phyloP scores from a whole-genome alignment of 2,329 filamentous ascomycete genomes.

The Herpotrichia juniperi region DNA sequence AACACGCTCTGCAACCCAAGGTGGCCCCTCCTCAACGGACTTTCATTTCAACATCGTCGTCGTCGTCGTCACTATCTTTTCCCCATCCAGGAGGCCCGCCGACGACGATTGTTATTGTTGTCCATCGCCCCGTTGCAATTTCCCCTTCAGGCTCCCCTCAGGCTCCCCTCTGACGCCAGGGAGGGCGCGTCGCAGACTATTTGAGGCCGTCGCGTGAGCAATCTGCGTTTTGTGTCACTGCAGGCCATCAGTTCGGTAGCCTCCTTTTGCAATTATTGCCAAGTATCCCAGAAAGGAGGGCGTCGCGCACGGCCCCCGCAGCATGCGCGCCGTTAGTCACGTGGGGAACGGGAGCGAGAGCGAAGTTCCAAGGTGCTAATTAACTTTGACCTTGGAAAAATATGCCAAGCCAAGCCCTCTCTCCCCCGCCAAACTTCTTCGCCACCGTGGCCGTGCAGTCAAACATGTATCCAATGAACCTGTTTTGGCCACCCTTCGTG shows the following conservation, averaged over 20 bases:
- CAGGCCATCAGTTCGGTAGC: background rate
- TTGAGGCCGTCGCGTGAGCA: background rate
- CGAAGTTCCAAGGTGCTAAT: too few relatives aligned
- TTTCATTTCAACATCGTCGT: background rate
- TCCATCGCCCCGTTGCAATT: too few relatives aligned
- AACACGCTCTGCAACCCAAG: too few relatives aligned
- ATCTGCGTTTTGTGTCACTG: conserved; percentile 5
- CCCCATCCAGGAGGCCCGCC: background rate
- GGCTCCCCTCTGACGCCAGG: background rate
- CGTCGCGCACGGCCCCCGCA: background rate
- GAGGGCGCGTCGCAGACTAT: background rate
- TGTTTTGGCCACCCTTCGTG: conserved; percentile 10
- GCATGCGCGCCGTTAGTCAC: conserved; percentile 8
- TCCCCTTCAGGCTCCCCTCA: too few relatives aligned
- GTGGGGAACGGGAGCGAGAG: background rate
- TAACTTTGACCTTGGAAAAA: too few relatives aligned
- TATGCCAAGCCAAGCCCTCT: background rate
- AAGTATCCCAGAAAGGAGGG: background rate
- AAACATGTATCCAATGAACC: conserved; percentile 10
- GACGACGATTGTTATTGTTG: too few relatives aligned
- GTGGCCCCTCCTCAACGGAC: background rate
- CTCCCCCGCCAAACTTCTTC: too few relatives aligned
- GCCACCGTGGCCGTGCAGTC: background rate
- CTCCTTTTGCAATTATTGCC: background rate
- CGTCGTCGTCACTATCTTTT: background rate